A percentile compares a stretch with the other conserved stretches of the same genome.
Evolutionary conservation across 768 basidiomycete species (phyloP).

Genomic region (Bullera alba): DNA sequence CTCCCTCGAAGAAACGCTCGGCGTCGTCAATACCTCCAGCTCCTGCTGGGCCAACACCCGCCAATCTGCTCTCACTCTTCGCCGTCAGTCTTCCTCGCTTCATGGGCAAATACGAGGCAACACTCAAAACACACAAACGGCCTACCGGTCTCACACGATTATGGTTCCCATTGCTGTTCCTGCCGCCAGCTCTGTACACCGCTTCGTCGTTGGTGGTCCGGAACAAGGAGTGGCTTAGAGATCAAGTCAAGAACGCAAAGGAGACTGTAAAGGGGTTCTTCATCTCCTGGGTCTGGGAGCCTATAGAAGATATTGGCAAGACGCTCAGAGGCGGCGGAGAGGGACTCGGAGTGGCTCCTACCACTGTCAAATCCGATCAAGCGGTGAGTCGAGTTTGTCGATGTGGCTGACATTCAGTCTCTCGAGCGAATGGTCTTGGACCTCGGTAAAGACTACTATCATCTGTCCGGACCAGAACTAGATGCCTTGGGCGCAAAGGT

Average conservation of each 20-base stretch:
- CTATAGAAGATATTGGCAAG: conserved; percentile 68
- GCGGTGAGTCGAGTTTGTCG: conserved; percentile 53
- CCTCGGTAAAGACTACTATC: conserved; percentile 71
- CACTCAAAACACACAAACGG: conserved; percentile 53
- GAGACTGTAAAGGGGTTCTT: conserved; percentile 69
- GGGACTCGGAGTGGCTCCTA: conserved; percentile 61
- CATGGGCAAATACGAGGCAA: conserved; percentile 38
- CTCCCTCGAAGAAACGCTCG: conserved; percentile 15
- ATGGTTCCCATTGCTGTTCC: conserved; percentile 75
- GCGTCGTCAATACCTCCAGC: conserved; percentile 10
- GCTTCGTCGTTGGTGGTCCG: conserved; percentile 53
- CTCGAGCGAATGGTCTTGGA: conserved; percentile 87
- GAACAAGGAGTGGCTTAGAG: conserved; percentile 56
- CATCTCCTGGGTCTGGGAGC: conserved; percentile 76
- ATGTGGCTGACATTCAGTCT: conserved; percentile 52
- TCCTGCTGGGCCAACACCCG: conserved; percentile 9
- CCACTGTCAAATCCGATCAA: conserved; percentile 77
- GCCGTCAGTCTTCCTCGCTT: conserved; percentile 37
- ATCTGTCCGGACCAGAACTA: conserved; percentile 61
- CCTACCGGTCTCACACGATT: conserved; percentile 63
- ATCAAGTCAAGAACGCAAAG: conserved; percentile 56
- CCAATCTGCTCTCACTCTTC: conserved; percentile 27
- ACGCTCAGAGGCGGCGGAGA: conserved; percentile 79
- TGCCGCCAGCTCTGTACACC: conserved; percentile 63
- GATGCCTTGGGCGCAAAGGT: conserved; percentile 60